A percentile compares a stretch with the other conserved stretches of the same genome.
phyloP scores from a whole-genome alignment of 257 asterid genomes.

The Lycium ferocissimum region DNA sequence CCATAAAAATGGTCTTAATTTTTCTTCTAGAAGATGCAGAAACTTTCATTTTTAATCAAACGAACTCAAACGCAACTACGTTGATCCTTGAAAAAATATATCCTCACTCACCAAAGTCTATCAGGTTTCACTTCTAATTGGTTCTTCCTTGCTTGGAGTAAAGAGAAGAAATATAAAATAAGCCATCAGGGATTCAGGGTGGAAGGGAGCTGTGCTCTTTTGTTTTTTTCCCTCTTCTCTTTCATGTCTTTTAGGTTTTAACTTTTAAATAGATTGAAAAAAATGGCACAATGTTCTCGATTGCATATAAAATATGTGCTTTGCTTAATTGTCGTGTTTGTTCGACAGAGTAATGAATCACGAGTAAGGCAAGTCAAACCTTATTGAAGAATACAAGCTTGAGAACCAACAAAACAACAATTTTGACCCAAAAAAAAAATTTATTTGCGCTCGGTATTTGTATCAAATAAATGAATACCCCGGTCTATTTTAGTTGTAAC shows the following conservation, averaged over 20 bases:
- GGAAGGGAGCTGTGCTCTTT: background rate
- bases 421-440: background rate
- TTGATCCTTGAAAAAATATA: background rate
- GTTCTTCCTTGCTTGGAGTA: background rate
- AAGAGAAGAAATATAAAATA: constrained; percentile 4
- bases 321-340: constrained; percentile 29
- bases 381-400: constrained; percentile 47
- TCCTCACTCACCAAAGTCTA: constrained; percentile 1
- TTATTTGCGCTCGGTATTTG: background rate
- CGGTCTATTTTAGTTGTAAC: too few relatives aligned
- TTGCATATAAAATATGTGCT: background rate
- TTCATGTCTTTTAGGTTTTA: background rate
- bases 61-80: background rate
- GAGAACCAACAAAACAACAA: background rate
- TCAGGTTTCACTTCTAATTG: background rate
- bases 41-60: background rate
- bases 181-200: constrained; percentile 11
- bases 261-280: background rate
- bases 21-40: constrained; percentile 24
- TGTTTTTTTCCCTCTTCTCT: background rate
- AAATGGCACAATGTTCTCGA: constrained; percentile 7
- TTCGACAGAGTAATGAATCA: constrained; percentile 14
- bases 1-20: background rate
- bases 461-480: background rate
- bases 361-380: constrained; percentile 39